Base-by-base conservation (phyloP, 177 flowering plant genomes). In the Tripterygium wilfordii region DNA sequence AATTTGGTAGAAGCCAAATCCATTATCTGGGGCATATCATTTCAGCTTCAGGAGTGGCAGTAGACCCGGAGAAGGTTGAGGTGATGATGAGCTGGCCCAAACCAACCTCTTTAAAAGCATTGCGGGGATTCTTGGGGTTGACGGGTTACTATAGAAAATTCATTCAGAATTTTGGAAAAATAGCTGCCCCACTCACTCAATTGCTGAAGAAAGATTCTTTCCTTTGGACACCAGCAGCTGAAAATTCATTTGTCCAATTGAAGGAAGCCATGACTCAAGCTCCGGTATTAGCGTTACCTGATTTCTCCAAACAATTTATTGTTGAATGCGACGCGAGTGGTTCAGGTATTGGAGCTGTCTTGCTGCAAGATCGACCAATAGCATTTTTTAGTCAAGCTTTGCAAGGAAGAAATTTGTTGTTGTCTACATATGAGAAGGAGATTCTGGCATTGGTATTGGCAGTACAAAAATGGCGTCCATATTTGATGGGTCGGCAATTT, bases 381-480 rank as follows among this genome's bases (percentile, higher is more conserved):
- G 49, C 59, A 0, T 54, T 13, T 16, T 22, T 36, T 8, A 48
- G 55, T 30, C 16, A 35, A 22, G 40, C 59, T 1, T 18, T 35
- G 0, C 12, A 20, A 3, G 37, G 28, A 1, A 13, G 10, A 6
- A 19, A 24, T 16, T 4, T 26, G 2, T 12, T 5, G 0, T n/a
- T 50, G 0, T 37, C 43, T 0, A 33, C 52, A 0, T 54, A 61
- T 36, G 65, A 61, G 17, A 53, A 53, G 5, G 42, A 61, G 8
- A 17, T 53, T 0, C 0, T 62, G 10, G 61, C 52, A 0, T 23
- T 62, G 0, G 36, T 56, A 7, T 1, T 24, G 0, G 48, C 42
- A 1, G 36, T 62, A 6, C 21, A 48, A 10, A 36, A 32, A 2
- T 56, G 53, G 57, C 15, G 35, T 8, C 20, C 37, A 0, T 62